Base-by-base conservation (phyloP, 1,284 basidiomycete genomes). In the Cryptococcus sp. region DNA sequence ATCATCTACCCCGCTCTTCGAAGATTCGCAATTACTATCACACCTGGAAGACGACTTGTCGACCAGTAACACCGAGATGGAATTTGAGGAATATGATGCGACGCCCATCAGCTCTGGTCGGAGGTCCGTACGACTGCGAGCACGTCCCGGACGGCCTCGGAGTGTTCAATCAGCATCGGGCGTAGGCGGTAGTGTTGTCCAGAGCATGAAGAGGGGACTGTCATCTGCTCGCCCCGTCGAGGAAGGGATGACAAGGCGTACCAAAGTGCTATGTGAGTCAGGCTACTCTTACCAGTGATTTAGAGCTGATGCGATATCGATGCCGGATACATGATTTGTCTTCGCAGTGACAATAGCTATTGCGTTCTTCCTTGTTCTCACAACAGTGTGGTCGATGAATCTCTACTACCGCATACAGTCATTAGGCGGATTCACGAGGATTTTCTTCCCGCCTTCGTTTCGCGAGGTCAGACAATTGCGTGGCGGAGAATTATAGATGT, bases 121-220 rank as follows among this genome's bases (percentile, higher is more conserved):
- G 11, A n/a, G 42, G n/a, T n/a, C 42, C 11, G 22, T 22, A 6
- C n/a, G 42, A 22, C 42, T 45, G 22, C 42, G 42, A 5, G 42
- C 42, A 15, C 42, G 42, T 6, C n/a, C 42, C n/a, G n/a, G 42
- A 45, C 2, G 22, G 10, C 30, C 30, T 35, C 30, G 30, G 30
- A 35, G 30, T 35, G 30, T 35, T 10, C 30, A 35, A 35, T 35
- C 30, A 8, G 30, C 30, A 35, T 47, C 19, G 30, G 60, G 57
- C 8, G 63, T 73, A 6, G 70, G 70, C 16, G 72, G 72, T 0
- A 54, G 58, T 49, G 47, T 74, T 15, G 72, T 71, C 13, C 52
- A 57, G 38, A 68, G 65, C 55, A 74, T 74, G 69, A 74, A 74
- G 54, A 52, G 65, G 27, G 67, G 64, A 5, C 46, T 65, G 16